Evolutionary conservation across 768 basidiomycete genomes (phyloP), one percentile per base, ranked within the genome.

Genomic region (Boletus coccyginus): DNA sequence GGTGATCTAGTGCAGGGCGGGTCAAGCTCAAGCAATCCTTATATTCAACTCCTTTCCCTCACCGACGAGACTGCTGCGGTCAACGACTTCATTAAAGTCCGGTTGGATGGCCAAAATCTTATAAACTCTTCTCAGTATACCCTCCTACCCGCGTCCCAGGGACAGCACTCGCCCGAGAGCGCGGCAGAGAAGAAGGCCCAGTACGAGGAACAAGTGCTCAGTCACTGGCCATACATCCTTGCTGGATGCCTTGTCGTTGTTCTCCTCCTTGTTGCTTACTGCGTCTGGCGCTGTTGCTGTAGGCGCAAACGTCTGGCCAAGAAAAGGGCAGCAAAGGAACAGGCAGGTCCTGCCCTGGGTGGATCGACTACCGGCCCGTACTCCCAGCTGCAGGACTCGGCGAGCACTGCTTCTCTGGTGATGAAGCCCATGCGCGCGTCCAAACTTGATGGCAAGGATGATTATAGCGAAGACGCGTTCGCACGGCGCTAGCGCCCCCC

Each of bases 221-320:
- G 84, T 64, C 85, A 78, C 56, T 90, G 86, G 89, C 87, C 85
- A 4, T 88, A 86, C 66, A 88, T 88, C 65, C 77, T 87, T 43
- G 58, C 75, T 10, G 88, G 86, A 38, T 82, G 82, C 58, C 73
- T 90, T 29, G 69, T 78, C 3, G 70, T 84, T 56, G 68, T 84
- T 27, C 51, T 78, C 33, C 60, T 83, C 43, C 60, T 80, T 32
- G 54, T 78, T 33, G 81, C 79, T 11, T 73, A 77, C 52, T 79
- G 79, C 57, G 61, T 87, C 24, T 87, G 84, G 82, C 76, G 75
- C 53, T 87, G 84, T 67, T 88, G 87, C 68, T 81, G 79, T 61
- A 67, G 77, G 40, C 67, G 71, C 47, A 69, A 63, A 57, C 75
- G 73, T 47, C 59, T 68, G 46, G 66, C 65, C 39, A 67, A 64